phyloP scores from a whole-genome alignment of 352 stramenopile species.

The Phytophthora lateralis region DNA sequence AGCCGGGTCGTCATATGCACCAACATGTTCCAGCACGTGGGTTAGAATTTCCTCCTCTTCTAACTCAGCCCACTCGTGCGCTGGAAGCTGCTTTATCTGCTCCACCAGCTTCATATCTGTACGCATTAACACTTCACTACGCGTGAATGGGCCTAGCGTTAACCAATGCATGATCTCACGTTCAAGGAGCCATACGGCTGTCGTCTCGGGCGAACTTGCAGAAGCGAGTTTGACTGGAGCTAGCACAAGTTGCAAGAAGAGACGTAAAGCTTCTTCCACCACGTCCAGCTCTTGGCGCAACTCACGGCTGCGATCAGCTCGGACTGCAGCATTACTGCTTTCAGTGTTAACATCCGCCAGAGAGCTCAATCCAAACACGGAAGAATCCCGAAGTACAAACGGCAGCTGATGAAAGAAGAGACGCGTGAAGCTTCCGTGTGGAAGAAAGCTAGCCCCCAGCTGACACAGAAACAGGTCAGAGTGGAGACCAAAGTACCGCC shows the following conservation, averaged over 20 bases:
- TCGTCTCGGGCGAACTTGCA: slow-evolving; percentile 35
- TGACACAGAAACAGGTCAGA: slow-evolving; percentile 77
- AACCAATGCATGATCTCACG: slow-evolving; percentile 84
- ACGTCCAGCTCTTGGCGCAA: slow-evolving; percentile 57
- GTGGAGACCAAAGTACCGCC: slow-evolving; percentile 77
- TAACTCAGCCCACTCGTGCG: slow-evolving; percentile 55
- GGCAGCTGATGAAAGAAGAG: slow-evolving; percentile 66
- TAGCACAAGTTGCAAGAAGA: slow-evolving; percentile 66
- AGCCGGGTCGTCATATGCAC: slow-evolving; percentile 59
- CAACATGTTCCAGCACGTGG: slow-evolving; percentile 65
- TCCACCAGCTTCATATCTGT: slow-evolving; percentile 80
- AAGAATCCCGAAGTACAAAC: slow-evolving; percentile 33
- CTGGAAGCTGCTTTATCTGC: slow-evolving; percentile 63
- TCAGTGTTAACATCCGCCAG: not conserved
- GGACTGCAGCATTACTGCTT: slow-evolving; percentile 5
- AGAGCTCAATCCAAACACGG: slow-evolving; percentile 28
- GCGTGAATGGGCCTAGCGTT: slow-evolving; percentile 64
- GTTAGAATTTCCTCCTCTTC: slow-evolving; percentile 85
- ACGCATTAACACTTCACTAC: slow-evolving; percentile 69
- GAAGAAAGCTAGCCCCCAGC: slow-evolving; percentile 55
- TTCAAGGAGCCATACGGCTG: slow-evolving; percentile 54
- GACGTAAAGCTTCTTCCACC: slow-evolving; percentile 64
- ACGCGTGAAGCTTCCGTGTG: slow-evolving; percentile 53
- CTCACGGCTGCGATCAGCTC: slow-evolving; percentile 28
- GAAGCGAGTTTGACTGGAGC: slow-evolving; percentile 55